Evolutionary conservation across 2,329 filamentous ascomycete species (phyloP).

Genomic region (Pseudopyrenochaeta lycopersici): DNA sequence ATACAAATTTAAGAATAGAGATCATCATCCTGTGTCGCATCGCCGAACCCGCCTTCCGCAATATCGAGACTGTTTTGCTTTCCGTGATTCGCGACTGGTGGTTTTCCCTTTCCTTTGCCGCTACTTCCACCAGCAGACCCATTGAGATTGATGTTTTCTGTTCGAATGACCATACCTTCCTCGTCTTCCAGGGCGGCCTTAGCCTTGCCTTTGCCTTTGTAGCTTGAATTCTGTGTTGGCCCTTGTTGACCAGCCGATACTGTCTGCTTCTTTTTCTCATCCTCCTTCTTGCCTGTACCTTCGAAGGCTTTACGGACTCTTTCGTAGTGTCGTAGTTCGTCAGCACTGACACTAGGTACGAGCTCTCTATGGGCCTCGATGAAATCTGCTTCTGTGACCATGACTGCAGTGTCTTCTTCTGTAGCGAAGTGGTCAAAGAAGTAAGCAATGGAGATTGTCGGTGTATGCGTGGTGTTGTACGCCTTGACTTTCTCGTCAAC

Average conservation of each 20-base stretch:
- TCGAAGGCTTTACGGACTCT: slow-evolving; percentile 85
- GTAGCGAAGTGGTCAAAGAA: slow-evolving; percentile 95
- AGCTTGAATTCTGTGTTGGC: background rate
- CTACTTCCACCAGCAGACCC: slow-evolving; percentile 18
- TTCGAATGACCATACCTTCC: slow-evolving; percentile 53
- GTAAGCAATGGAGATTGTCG: slow-evolving; percentile 81
- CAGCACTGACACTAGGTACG: slow-evolving; percentile 90
- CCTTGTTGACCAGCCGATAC: background rate
- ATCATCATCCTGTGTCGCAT: slow-evolving; percentile 52
- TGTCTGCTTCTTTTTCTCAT: slow-evolving; percentile 52
- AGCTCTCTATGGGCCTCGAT: slow-evolving; percentile 81
- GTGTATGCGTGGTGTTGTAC: slow-evolving; percentile 63
- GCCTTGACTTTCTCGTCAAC: slow-evolving; percentile 84
- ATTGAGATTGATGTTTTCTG: slow-evolving; percentile 49
- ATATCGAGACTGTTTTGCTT: slow-evolving; percentile 47
- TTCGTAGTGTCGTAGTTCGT: slow-evolving; percentile 92
- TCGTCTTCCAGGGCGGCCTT: slow-evolving; percentile 35
- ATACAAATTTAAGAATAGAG: slow-evolving; percentile 47
- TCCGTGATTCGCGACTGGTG: slow-evolving; percentile 40
- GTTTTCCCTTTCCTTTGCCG: slow-evolving; percentile 47
- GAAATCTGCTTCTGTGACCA: slow-evolving; percentile 91
- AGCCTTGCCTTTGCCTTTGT: slow-evolving; percentile 43
- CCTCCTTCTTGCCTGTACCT: slow-evolving; percentile 61
- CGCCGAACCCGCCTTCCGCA: slow-evolving; percentile 50
- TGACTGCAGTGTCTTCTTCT: slow-evolving; percentile 82